phyloP scores from a whole-genome alignment of 2,329 filamentous ascomycete species.

The Rhynchosporium graminicola region DNA sequence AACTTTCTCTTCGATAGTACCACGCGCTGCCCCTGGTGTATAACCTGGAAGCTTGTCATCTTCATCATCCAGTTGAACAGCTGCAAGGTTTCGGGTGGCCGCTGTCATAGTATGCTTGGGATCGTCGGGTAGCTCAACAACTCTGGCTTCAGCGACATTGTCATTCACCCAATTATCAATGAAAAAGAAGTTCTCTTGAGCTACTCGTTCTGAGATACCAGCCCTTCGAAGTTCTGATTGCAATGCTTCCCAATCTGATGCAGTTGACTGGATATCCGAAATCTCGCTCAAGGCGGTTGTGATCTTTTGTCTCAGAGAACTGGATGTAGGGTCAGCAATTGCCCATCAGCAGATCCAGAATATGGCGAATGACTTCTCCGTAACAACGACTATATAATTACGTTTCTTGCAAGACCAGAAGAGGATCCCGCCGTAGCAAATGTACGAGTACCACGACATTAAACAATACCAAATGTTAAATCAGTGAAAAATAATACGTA shows the following conservation, averaged over 20 bases:
- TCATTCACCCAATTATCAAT: constrained; percentile 27
- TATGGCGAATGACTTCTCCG: too few relatives aligned
- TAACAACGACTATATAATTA: too few relatives aligned
- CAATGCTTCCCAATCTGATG: constrained; percentile 23
- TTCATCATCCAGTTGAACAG: not conserved
- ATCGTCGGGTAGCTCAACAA: not conserved
- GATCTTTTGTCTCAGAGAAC: not conserved
- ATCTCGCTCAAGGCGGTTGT: not conserved
- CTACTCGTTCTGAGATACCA: constrained; percentile 23
- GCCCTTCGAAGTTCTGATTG: constrained; percentile 21
- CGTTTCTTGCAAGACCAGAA: not conserved
- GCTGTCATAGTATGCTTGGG: too few relatives aligned
- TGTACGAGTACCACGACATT: too few relatives aligned
- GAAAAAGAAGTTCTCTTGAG: constrained; percentile 30
- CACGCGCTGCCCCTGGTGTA: constrained; percentile 14
- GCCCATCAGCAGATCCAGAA: not conserved
- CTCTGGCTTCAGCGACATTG: not conserved
- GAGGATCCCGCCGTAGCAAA: not conserved
- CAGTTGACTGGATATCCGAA: constrained; percentile 18
- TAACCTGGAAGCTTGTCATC: constrained; percentile 25
- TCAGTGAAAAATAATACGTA: constrained; percentile 9
- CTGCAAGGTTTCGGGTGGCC: not conserved
- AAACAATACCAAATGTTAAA: not conserved
- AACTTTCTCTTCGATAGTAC: constrained; percentile 20
- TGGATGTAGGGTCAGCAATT: constrained; percentile 2